Evolutionary conservation across 2,329 filamentous ascomycete genomes (phyloP), one percentile per base, ranked within the genome.

Genomic region (Leptographium lundbergii): DNA sequence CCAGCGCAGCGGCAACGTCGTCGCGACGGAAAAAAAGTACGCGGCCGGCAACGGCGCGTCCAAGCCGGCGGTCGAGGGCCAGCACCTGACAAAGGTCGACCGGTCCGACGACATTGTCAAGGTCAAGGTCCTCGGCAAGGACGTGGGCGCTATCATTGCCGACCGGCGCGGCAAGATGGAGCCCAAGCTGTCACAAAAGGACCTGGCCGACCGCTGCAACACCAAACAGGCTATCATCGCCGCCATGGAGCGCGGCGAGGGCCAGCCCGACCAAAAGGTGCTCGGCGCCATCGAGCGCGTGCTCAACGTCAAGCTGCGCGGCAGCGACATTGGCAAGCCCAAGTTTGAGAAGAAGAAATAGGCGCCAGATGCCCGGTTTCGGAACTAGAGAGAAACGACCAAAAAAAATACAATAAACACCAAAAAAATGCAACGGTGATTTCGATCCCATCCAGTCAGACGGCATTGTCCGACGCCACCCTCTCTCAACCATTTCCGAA

Each of bases 31-130:
- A 78, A 99, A 99, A 88, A 99, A 99, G 73, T 84, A 71, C 70
- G 77, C 81, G 55, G 81, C 82, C 60, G 85, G 86, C 71, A 97
- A 97, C 72, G 72, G 86, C 75, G 70, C 77, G 63, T 74, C 77
- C 68, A 79, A 78, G 69, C 64, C 75, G 61, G 76, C 75, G 62
- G 79, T 79, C 65, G 92, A 97, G 76, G 94, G 94, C 67, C 94
- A 99, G 77, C 91, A 89, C 71, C 81, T 97, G 65, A 97, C 94
- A 66, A 96, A 97, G 80, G 91, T 99, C 73, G 94, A 97, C 80
- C 91, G 92, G 66, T 86, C 85, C 71, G 91, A 97, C 79, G 94
- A 96, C 72, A 96, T 96, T 76, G 87, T 97, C 75, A 96, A 96
- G 79, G 91, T 91, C 70, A 95, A 95, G 78, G 95, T 90, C 54